These are phyloP conservation scores for Macaranga tanarius DNA, from an alignment of 441 rosid genomes.

Conservation along the genomic window DNA sequence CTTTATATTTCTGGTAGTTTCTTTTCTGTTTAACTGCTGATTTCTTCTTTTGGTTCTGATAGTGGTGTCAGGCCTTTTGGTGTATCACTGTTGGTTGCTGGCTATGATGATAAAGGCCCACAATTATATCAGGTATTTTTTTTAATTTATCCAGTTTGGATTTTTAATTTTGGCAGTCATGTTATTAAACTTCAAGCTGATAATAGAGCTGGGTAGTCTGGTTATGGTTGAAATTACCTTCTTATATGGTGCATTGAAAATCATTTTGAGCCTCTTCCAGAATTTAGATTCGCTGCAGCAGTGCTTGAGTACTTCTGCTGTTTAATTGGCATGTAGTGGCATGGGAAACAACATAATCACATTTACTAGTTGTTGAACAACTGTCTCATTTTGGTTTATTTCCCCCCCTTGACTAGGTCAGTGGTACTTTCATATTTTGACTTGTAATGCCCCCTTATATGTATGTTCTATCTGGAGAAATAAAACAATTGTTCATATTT, in stretches of 20 bases:
- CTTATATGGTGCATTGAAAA: not conserved
- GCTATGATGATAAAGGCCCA: slow-evolving; percentile 31
- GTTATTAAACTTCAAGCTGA: not conserved
- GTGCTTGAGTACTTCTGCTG: not conserved
- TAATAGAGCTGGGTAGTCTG: not conserved
- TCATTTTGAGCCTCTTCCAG: slow-evolving; percentile 5
- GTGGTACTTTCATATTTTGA: not conserved
- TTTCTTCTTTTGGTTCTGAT: slow-evolving; percentile 21
- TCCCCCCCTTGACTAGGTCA: too few relatives aligned
- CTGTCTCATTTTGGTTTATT: not conserved
- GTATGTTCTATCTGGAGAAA: not conserved
- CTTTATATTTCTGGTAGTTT: not conserved
- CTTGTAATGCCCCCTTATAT: not conserved
- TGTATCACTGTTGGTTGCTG: slow-evolving; percentile 30
- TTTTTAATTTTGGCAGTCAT: slow-evolving; percentile 43
- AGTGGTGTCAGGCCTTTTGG: slow-evolving; percentile 35
- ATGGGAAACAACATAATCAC: slow-evolving; percentile 6
- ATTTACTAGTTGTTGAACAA: not conserved
- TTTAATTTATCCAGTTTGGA: not conserved
- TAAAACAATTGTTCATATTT: not conserved
- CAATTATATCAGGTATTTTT: slow-evolving; percentile 26
- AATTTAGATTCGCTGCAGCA: not conserved
- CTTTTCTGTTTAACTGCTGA: slow-evolving; percentile 7
- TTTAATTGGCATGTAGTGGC: slow-evolving; percentile 3
- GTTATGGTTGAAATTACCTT: slow-evolving; percentile 1